Conservation (phyloP, 202 grass and related monocot genomes). For the Elaeis oleifera region DNA sequence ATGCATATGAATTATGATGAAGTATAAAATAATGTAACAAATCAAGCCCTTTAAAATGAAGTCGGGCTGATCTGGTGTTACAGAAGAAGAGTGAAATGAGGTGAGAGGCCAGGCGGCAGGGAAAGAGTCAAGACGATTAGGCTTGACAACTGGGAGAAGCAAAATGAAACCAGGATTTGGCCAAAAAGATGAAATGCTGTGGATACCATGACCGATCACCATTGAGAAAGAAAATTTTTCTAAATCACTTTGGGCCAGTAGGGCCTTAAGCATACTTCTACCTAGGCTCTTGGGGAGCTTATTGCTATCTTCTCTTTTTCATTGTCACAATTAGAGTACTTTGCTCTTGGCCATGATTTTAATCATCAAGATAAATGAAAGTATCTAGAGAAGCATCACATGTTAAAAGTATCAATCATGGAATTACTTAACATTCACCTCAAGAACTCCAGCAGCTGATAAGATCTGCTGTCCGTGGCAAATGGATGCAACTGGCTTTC, state of each 20-base stretch:
- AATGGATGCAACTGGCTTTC: constrained; percentile 80
- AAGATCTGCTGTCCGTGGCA: constrained; percentile 91
- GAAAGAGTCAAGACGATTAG: neutral
- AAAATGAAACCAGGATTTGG: constrained; percentile 4
- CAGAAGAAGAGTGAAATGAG: neutral
- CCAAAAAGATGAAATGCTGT: neutral
- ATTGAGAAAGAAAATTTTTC: neutral
- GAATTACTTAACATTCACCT: constrained; percentile 33
- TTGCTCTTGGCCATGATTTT: too few species aligned
- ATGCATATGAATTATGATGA: too few species aligned
- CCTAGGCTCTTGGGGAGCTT: too few species aligned
- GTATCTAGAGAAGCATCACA: too few species aligned
- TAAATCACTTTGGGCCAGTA: constrained; percentile 4
- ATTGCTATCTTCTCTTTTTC: too few species aligned
- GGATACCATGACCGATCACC: constrained; percentile 3
- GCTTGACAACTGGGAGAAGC: neutral
- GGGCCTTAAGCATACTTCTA: too few species aligned
- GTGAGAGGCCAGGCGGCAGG: neutral
- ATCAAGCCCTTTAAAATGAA: neutral
- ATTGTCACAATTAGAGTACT: too few species aligned
- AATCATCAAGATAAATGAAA: too few species aligned
- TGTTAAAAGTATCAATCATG: too few species aligned
- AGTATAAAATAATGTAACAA: too few species aligned
- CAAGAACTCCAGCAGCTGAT: constrained; percentile 73
- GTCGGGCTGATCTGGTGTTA: constrained; percentile 6